Conservation (phyloP, 306 rosid species). For the Prunus padus region DNA sequence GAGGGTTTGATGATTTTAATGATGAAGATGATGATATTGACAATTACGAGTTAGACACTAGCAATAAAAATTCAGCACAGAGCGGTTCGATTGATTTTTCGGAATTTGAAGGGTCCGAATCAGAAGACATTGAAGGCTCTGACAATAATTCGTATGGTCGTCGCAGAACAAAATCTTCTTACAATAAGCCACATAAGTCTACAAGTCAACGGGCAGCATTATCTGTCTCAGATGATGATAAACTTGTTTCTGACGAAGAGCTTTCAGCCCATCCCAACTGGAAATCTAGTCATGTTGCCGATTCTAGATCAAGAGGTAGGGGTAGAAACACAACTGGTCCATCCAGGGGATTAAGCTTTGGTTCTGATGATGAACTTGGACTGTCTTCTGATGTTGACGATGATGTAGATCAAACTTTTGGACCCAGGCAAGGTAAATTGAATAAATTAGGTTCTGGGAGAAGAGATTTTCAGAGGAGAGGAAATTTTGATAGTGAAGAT, state of each 20-base stretch:
- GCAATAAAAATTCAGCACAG: constrained; percentile 37
- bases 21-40: constrained; percentile 89
- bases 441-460: constrained; percentile 32
- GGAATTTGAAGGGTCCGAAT: constrained; percentile 51
- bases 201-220: constrained; percentile 36
- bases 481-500: constrained; percentile 25
- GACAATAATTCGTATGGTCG: constrained; percentile 25
- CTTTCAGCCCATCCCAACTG: constrained; percentile 50
- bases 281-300: constrained; percentile 62
- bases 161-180: constrained; percentile 29
- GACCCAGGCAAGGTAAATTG: constrained; percentile 44
- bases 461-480: constrained; percentile 38
- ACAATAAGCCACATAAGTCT: constrained; percentile 36
- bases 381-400: constrained; percentile 75
- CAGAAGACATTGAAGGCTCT: constrained; percentile 43
- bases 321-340: constrained; percentile 41
- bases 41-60: constrained; percentile 72
- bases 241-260: constrained; percentile 48
- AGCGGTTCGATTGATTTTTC: constrained; percentile 49
- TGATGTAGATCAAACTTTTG: constrained; percentile 37
- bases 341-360: constrained; percentile 63
- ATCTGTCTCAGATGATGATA: constrained; percentile 60
- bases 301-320: constrained; percentile 44
- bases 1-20: constrained; percentile 93
- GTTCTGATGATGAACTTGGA: constrained; percentile 76